A percentile compares a stretch with the other conserved stretches of the same genome.
Evolutionary conservation across 805 yeast genomes (phyloP).

Genomic region (Metschnikowia cubensis): DNA sequence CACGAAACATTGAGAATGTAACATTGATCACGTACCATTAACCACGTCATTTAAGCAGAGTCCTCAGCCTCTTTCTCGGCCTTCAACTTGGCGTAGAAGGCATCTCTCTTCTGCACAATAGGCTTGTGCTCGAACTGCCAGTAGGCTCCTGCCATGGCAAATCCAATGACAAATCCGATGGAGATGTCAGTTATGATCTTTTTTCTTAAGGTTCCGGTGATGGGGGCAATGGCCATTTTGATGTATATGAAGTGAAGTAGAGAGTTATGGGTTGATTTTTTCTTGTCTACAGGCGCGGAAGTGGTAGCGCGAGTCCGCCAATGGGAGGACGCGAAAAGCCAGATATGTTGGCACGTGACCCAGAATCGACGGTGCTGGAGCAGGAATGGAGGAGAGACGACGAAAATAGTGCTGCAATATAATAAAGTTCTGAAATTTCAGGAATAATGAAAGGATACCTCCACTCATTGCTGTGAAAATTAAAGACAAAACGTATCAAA

Average conservation of each 20-base stretch:
- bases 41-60: conserved; percentile 18
- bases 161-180: conserved; percentile 62
- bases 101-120: conserved; percentile 71
- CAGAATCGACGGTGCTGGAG: neutral
- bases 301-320: conserved; percentile 8
- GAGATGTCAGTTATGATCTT: conserved; percentile 75
- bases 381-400: no score
- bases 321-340: conserved; percentile 11
- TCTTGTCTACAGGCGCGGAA: conserved; percentile 8
- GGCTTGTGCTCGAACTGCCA: conserved; percentile 91
- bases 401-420: no score
- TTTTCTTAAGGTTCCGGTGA: conserved; percentile 77
- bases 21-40: no score
- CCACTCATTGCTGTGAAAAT: neutral
- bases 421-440: no score
- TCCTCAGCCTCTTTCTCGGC: conserved; percentile 65
- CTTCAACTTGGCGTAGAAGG: conserved; percentile 75
- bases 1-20: no score
- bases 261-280: conserved; percentile 2
- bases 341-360: conserved; percentile 2
- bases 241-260: conserved; percentile 5
- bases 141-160: conserved; percentile 54
- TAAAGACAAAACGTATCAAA: no score
- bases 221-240: conserved; percentile 76
- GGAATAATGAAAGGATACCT: no score